Base-by-base conservation (phyloP, 2,329 filamentous ascomycete species). In the Sclerotinia borealis region DNA sequence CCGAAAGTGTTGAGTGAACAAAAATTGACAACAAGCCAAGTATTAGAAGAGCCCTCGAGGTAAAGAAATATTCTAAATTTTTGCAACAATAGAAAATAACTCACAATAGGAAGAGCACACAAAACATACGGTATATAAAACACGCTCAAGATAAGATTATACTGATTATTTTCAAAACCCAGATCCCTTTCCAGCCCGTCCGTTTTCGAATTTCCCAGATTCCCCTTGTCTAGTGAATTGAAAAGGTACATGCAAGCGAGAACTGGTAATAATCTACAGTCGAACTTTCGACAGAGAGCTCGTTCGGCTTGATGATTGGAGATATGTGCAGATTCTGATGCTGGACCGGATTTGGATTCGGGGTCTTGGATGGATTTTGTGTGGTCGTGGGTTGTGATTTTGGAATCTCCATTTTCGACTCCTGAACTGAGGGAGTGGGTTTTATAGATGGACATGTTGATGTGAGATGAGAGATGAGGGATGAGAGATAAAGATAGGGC, bases 71-170 rank as follows among this genome's bases (percentile, higher is more conserved):
- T 31, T 2, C 22, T 19, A 7, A 10, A n/a, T n/a, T n/a, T n/a
- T n/a, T n/a, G n/a, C n/a, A n/a, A n/a, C n/a, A n/a, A n/a, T n/a
- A n/a, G n/a, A n/a, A n/a, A n/a, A n/a, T n/a, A 17, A 68, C 68
- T 65, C 59, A 77, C 76, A 19, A 90, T 75, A 1, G 86, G 84
- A 0, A 86, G 87, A 1, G 86, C 88, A 61, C 86, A 88, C 3
- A 92, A 72, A 41, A 91, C 88, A 72, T 89, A 91, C 0, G 89
- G 89, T 8, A 92, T 79, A 75, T 89, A 92, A 79, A 92, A 92
- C 67, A 92, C 85, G 59, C 81, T 82, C 41, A 91, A 75, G 54
- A 91, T 81, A 34, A 85, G 80, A 72, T 90, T 91, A 76, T 91
- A 90, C 72, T 90, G 81, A 66, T 85, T 81, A 0, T 76, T 74